These are phyloP conservation scores for Aurifilum marmelostoma DNA, from an alignment of 2,329 filamentous ascomycete species.

Conservation along the genomic window DNA sequence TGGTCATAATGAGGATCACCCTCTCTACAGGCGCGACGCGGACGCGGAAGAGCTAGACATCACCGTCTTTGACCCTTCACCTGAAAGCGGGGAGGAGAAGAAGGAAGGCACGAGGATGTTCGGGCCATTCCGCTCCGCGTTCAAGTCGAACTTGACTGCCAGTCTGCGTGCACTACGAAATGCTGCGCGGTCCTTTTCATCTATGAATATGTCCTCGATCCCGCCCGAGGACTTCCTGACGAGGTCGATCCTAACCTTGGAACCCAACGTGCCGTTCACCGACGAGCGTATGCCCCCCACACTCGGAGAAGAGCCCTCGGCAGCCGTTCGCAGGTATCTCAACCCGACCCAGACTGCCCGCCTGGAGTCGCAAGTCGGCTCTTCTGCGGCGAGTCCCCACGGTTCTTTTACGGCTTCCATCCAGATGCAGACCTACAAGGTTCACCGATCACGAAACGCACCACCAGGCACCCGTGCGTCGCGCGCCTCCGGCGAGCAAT, in stretches of 20 bases:
- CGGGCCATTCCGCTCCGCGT: conserved; percentile 58
- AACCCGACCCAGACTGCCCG: conserved; percentile 62
- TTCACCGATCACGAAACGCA: conserved; percentile 52
- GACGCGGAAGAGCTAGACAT: conserved; percentile 53
- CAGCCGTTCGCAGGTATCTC: conserved; percentile 68
- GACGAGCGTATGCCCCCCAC: conserved; percentile 68
- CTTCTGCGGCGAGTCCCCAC: conserved; percentile 33
- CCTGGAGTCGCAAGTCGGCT: conserved; percentile 43
- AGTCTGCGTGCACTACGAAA: conserved; percentile 67
- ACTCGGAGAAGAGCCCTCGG: conserved; percentile 66
- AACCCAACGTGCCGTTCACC: conserved; percentile 67
- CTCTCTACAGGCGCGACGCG: conserved; percentile 45
- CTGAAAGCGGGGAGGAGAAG: conserved; percentile 36
- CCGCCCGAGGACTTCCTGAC: conserved; percentile 70
- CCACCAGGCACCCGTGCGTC: conserved; percentile 32
- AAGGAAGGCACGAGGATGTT: conserved; percentile 37
- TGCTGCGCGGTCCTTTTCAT: conserved; percentile 66
- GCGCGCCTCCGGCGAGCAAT: conserved; percentile 29
- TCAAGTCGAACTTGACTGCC: conserved; percentile 71
- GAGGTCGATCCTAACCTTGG: conserved; percentile 68
- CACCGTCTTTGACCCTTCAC: conserved; percentile 44
- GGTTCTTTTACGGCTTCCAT: conserved; percentile 65
- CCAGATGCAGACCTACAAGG: conserved; percentile 73
- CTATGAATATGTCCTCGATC: conserved; percentile 64
- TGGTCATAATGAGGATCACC: conserved; percentile 56